Evolutionary conservation across 2,329 filamentous ascomycete genomes (phyloP).

Genomic region (Dactylellina leptospora): DNA sequence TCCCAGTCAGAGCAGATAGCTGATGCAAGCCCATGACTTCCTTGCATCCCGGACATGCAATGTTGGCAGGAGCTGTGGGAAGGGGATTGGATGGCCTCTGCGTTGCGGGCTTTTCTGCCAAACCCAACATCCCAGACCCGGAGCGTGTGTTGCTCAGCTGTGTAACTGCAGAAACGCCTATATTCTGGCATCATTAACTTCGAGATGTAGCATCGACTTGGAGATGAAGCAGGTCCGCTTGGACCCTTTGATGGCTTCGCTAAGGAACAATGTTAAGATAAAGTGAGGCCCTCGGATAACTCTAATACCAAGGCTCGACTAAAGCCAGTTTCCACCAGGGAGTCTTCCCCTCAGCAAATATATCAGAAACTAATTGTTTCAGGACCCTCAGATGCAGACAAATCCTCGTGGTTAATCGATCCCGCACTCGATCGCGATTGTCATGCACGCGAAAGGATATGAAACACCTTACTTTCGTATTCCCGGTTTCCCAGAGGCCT

Average conservation of each 20-base stretch:
- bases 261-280: slow-evolving; percentile 36
- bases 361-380: slow-evolving; percentile 52
- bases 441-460: not conserved
- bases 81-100: not conserved
- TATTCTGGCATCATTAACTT: not conserved
- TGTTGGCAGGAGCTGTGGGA: not conserved
- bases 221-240: slow-evolving; percentile 19
- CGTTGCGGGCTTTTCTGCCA: slow-evolving; percentile 12
- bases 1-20: too few relatives aligned
- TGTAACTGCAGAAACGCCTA: not conserved
- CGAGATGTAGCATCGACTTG: not conserved
- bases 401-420: slow-evolving; percentile 25
- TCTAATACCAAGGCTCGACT: slow-evolving; percentile 47
- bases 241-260: slow-evolving; percentile 11
- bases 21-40: too few relatives aligned
- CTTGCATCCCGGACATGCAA: slow-evolving; percentile 1
- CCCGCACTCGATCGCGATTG: slow-evolving; percentile 30
- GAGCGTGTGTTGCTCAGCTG: not conserved
- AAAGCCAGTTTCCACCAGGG: slow-evolving; percentile 24
- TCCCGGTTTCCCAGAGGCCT: slow-evolving; percentile 14
- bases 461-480: slow-evolving; percentile 12
- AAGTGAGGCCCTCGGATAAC: slow-evolving; percentile 33
- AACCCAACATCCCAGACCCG: slow-evolving; percentile 26
- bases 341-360: slow-evolving; percentile 39
- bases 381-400: slow-evolving; percentile 22